Percentiles rank a stretch among this genome's conserved stretches.
Evolutionary conservation across 2,329 filamentous ascomycete species (phyloP).

Genomic region (Aspergillus fructus): DNA sequence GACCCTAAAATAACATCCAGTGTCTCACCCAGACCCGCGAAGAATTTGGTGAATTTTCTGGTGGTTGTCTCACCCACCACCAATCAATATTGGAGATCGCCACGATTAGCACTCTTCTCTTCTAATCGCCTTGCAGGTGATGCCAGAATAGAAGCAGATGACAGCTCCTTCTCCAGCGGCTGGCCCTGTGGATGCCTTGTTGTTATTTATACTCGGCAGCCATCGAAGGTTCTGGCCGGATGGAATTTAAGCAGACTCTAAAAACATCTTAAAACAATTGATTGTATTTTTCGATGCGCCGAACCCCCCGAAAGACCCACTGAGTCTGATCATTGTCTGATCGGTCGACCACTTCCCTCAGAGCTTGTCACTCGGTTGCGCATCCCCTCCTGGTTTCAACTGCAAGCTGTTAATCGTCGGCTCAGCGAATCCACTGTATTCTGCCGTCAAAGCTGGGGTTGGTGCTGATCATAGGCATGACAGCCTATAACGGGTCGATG

Average conservation of each 20-base stretch:
- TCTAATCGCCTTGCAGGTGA: not conserved
- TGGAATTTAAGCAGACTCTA: not conserved
- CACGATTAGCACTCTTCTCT: not conserved
- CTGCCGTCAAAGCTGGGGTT: slow-evolving; percentile 1
- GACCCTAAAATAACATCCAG: slow-evolving; percentile 23
- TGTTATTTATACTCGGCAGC: slow-evolving; percentile 15
- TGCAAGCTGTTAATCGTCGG: not conserved
- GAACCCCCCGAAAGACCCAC: not conserved
- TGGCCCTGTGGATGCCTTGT: slow-evolving; percentile 5
- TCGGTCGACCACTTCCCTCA: not conserved
- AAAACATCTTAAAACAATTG: not conserved
- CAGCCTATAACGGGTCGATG: not conserved
- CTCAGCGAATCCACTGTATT: not conserved
- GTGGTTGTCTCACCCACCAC: slow-evolving; percentile 14
- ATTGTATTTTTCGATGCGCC: not conserved
- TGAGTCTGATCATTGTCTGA: not conserved
- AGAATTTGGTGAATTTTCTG: not conserved
- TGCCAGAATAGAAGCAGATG: slow-evolving; percentile 1
- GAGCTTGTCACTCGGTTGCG: not conserved
- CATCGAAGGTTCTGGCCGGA: slow-evolving; percentile 2
- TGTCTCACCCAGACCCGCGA: slow-evolving; percentile 19
- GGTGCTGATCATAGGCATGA: not conserved
- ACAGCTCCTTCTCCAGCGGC: not conserved
- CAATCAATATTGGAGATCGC: slow-evolving; percentile 10
- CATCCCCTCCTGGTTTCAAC: not conserved